Base-by-base conservation (phyloP, 2,329 filamentous ascomycete species). In the Aspergillus sp. region DNA sequence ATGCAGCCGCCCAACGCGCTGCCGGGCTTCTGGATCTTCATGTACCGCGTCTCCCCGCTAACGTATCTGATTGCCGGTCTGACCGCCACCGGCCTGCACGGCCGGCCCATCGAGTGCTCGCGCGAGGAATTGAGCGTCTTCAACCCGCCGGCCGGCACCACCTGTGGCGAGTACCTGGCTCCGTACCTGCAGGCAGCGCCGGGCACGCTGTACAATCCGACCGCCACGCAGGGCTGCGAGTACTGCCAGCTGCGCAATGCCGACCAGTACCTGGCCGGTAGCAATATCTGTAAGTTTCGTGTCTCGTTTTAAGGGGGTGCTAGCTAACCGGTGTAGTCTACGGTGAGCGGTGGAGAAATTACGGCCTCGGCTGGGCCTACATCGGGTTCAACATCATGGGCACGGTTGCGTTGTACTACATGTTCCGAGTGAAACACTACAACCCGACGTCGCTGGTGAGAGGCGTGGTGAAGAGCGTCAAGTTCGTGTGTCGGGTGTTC, bases 1-100 rank as follows among this genome's bases (percentile, higher is more conserved):
- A 81, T 95, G 56, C 85, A 85, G 23, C 75, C 76, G 5, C 86
- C 87, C 0, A 70, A 74, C 2, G 70, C 73, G 2, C 80, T 93
- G 31, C 88, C 89, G 0, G 75, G 82, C 5, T 91, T 92, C 79
- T 93, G 89, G 88, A 85, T 87, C 61, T 91, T 91, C 77, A 89
- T 91, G 86, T 93, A 93, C 72, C 83, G 88, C 44, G 74, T 91
- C 45, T 91, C 87, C 0, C 91, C 91, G 0, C 88, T 96, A 62
- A 92, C 88, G 0, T 96, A 96, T 68, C 76, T 94, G 14, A 83
- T 93, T 21, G 81, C 81, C 9, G 88, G 86, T 19, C 85, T 96
- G 75, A 70, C 93, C 0, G 81, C 86, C 0, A 82, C 82, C 0
- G 89, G 83, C 3, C 75, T 96, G 4, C 88, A 88, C 38, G 86